A percentile compares a stretch with the other conserved stretches of the same genome.
Evolutionary conservation across 148 eudicot genomes (phyloP).

Genomic region (Camellia japonica): DNA sequence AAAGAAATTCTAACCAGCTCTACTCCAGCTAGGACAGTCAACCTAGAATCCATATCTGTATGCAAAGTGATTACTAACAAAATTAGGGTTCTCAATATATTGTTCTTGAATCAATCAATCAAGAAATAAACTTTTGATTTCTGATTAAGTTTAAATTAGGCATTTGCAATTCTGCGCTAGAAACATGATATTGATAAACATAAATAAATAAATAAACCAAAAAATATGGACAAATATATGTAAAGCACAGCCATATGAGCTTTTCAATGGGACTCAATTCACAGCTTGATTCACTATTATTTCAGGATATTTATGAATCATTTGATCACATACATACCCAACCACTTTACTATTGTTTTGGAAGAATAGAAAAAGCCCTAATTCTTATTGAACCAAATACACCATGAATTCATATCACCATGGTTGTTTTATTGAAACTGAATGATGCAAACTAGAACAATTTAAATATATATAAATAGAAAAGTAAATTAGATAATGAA

Average conservation of each 20-base stretch:
- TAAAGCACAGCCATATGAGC: neutral
- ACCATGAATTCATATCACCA: neutral
- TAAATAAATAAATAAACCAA: too few relatives aligned
- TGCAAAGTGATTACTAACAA: neutral
- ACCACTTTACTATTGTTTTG: neutral
- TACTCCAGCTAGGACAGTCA: neutral
- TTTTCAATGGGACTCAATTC: neutral
- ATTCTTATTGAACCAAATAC: neutral
- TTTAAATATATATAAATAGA: neutral
- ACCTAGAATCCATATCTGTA: neutral
- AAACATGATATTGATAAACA: neutral
- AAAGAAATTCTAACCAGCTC: neutral
- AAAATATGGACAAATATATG: neutral
- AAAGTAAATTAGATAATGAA: neutral
- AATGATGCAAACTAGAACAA: neutral
- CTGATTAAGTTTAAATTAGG: neutral
- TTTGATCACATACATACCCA: neutral
- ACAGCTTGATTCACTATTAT: neutral
- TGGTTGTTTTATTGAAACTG: neutral
- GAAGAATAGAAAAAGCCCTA: slow-evolving; percentile 8
- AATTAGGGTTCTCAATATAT: too few relatives aligned
- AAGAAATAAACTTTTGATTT: neutral
- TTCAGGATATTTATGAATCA: neutral
- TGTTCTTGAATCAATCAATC: neutral
- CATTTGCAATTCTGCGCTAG: neutral